Percentiles rank a stretch among this genome's conserved stretches.
These are phyloP conservation scores for Colletotrichum camelliae DNA, from an alignment of 2,329 filamentous ascomycete genomes.

Conservation along the genomic window DNA sequence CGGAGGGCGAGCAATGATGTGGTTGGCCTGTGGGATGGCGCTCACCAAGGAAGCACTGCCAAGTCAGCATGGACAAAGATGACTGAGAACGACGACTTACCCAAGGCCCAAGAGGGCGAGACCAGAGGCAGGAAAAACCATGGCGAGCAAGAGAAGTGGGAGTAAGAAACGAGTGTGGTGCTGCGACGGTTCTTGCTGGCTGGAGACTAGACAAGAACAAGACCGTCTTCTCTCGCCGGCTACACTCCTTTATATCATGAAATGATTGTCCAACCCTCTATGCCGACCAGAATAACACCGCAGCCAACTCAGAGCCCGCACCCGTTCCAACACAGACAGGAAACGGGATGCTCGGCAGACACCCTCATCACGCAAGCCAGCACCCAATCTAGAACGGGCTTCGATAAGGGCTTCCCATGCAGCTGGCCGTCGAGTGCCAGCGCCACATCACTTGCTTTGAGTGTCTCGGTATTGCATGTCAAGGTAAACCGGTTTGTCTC, in stretches of 20 bases:
- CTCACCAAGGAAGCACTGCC: slow-evolving; percentile 27
- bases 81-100: slow-evolving; percentile 22
- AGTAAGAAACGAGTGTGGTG: slow-evolving; percentile 28
- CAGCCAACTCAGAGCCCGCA: not conserved
- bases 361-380: not conserved
- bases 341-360: not conserved
- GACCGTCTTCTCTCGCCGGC: slow-evolving; percentile 9
- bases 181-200: not conserved
- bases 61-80: not conserved
- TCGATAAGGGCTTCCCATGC: not conserved
- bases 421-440: not conserved
- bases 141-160: not conserved
- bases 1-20: not conserved
- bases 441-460: not conserved
- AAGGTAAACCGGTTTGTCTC: not conserved
- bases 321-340: not conserved
- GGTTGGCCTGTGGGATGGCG: slow-evolving; percentile 24
- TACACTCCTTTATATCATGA: slow-evolving; percentile 4
- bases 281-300: not conserved
- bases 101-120: slow-evolving; percentile 33
- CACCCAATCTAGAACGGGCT: not conserved
- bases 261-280: slow-evolving; percentile 28
- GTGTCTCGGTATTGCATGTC: not conserved
- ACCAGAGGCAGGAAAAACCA: slow-evolving; percentile 27
- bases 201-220: not conserved